Evolutionary conservation across 2,329 filamentous ascomycete genomes (phyloP), one percentile per base, ranked within the genome.

Genomic region (Cryphonectria japonica): DNA sequence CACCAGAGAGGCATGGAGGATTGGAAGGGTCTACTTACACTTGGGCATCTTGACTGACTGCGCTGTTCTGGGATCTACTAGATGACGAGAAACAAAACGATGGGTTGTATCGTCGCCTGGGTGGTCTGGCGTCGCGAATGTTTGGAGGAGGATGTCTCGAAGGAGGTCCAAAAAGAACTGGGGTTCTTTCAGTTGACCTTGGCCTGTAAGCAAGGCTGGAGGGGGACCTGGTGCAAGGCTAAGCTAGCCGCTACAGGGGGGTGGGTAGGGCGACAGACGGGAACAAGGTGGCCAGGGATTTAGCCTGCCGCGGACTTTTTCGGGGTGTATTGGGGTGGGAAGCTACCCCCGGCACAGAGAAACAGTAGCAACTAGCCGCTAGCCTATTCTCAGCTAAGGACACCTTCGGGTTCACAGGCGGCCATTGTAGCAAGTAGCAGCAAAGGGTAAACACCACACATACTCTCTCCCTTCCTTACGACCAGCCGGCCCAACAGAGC

Each of bases 11-110:
- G 37, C 2, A 39, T 39, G 37, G 37, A 39, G 37, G 43, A 46
- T 46, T 46, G 43, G 43, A 46, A 8, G 43, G 22, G 22, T 19
- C 6, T 29, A 87, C 91, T 88, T 88, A 95, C 94, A 96, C 88
- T 95, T 95, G 72, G 92, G 93, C 93, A 96, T 95, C 75, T 87
- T 92, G 85, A 34, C 69, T 66, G 68, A 34, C 69, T 66, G 68
- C 71, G 16, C 60, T 67, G 61, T 43, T 46, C 50, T 54, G 41
- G 39, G 14, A 41, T 39, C 50, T n/a, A n/a, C 62, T 71, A 19
- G 46, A 37, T 46, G 5, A 3, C 6, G 32, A n/a, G 59, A 50
- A 50, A n/a, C 16, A 50, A 50, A 5, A 46, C 19, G 43, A 50
- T 50, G 43, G 2, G 32, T 32, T 32, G 22, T 19, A 19, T 61